Evolutionary conservation across 2,329 filamentous ascomycete species (phyloP), one percentile per base, ranked within the genome.

Genomic region (Aureobasidium uvarum): DNA sequence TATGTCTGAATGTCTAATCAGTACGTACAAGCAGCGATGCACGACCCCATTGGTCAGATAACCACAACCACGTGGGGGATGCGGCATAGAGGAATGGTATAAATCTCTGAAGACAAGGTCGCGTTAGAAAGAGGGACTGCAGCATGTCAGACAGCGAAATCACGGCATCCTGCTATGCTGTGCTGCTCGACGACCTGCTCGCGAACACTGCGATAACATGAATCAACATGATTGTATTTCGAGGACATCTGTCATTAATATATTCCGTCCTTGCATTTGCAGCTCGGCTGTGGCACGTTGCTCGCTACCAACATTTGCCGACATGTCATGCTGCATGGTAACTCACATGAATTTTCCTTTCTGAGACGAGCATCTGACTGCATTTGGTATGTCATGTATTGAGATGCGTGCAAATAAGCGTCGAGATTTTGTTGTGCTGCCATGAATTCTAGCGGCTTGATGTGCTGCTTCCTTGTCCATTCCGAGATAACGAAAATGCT

Each of bases 181-280:
- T 28, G 14, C 46, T 7, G 25, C 46, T 25, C 23, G 14, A 48
- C 23, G 23, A 48, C 6, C 13, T 48, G 23, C 25, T 25, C 23
- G 43, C 43, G 20, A 46, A 25, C 43, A 46, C 20, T 23, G n/a
- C 10, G 14, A 46, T 46, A 46, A 23, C 20, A 4, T 46, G 48
- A 16, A 16, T n/a, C 25, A 51, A 51, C 7, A 51, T 51, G 25
- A 23, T 33, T 31, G 48, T n/a, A n/a, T 33, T 31, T 51, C 48
- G 48, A 51, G 25, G 48, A 51, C 48, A 33, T 18, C 16, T 51
- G 48, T 51, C 48, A 51, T 31, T 10, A 18, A 51, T 31, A 31
- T 51, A 31, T 51, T 51, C 48, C 48, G 48, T 51, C 48, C 48
- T 51, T 51, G 48, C 25, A 33, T 51, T 31, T 18, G 25, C 33